Conservation (phyloP, 1,139 yeast species). For the Yamadazyma diospyri region DNA sequence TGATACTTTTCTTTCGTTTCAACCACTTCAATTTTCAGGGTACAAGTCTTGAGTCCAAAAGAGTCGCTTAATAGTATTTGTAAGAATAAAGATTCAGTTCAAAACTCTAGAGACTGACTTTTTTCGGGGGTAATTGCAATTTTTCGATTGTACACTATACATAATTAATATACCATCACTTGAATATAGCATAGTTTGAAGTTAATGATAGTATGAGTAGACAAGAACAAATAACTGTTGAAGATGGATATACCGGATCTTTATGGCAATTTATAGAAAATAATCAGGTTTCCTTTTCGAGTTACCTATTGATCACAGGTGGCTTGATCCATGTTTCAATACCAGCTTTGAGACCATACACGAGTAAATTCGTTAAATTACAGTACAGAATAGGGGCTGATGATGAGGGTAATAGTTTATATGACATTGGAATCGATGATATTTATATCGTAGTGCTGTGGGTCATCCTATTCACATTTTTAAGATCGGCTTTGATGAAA, state of each 20-base stretch:
- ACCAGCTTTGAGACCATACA: conserved; percentile 21
- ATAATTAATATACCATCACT: too few species aligned
- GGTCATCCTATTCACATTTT: conserved; percentile 54
- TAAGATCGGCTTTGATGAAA: conserved; percentile 60
- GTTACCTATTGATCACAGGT: conserved; percentile 26
- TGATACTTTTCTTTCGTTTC: conserved; percentile 3
- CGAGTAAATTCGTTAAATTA: conserved; percentile 45
- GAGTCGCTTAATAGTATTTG: too few species aligned
- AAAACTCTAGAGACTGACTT: too few species aligned
- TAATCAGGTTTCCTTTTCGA: conserved; percentile 37
- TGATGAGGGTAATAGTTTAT: conserved; percentile 22
- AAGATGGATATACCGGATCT: conserved; percentile 19
- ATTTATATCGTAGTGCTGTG: conserved; percentile 51
- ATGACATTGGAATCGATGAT: conserved; percentile 60
- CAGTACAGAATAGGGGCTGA: conserved; percentile 38
- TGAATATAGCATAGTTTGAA: too few species aligned
- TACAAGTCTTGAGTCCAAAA: too few species aligned
- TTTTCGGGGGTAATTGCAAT: too few species aligned
- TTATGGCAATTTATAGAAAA: conserved; percentile 31
- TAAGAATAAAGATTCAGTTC: too few species aligned
- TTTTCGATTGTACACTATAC: too few species aligned
- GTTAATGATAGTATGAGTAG: background rate
- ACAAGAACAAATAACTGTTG: background rate
- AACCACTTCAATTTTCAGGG: background rate
- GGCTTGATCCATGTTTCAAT: conserved; percentile 23